Conservation (phyloP, 2,329 filamentous ascomycete species). For the Cordyceps militaris region DNA sequence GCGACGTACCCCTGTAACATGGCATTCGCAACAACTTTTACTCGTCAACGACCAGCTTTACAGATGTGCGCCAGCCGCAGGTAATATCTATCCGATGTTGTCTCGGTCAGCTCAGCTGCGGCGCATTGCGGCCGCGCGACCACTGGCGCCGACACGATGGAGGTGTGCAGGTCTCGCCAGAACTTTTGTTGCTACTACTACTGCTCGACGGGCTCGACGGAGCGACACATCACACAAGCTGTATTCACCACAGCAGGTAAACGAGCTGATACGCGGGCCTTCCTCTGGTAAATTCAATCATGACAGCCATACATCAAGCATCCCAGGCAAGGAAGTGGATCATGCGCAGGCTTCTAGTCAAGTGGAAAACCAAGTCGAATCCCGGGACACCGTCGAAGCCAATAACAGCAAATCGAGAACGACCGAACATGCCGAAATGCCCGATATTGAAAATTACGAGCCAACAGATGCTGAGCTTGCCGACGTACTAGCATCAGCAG, state of each 20-base stretch:
- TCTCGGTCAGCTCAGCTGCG: conserved; percentile 1
- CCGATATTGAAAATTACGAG: conserved; percentile 8
- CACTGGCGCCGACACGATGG: background rate
- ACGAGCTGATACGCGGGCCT: conserved; percentile 19
- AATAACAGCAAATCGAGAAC: background rate
- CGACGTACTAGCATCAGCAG: background rate
- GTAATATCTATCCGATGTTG: conserved; percentile 1
- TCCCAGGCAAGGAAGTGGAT: background rate
- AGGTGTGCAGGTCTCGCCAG: background rate
- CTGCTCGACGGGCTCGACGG: background rate
- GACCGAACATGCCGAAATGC: background rate
- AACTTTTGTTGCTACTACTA: background rate
- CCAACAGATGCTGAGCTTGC: conserved; percentile 5
- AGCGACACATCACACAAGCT: background rate
- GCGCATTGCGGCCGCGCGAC: conserved; percentile 1
- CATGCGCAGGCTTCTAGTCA: background rate
- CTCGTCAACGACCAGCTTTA: background rate
- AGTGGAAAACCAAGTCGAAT: background rate
- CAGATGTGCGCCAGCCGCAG: background rate
- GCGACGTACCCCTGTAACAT: background rate
- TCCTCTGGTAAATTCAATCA: background rate
- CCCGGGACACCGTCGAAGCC: background rate
- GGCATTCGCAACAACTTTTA: background rate
- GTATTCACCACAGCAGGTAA: conserved; percentile 19
- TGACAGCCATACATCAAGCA: background rate